These are phyloP conservation scores for Floccularia luteovirens DNA, from an alignment of 768 basidiomycete species.

Conservation along the genomic window DNA sequence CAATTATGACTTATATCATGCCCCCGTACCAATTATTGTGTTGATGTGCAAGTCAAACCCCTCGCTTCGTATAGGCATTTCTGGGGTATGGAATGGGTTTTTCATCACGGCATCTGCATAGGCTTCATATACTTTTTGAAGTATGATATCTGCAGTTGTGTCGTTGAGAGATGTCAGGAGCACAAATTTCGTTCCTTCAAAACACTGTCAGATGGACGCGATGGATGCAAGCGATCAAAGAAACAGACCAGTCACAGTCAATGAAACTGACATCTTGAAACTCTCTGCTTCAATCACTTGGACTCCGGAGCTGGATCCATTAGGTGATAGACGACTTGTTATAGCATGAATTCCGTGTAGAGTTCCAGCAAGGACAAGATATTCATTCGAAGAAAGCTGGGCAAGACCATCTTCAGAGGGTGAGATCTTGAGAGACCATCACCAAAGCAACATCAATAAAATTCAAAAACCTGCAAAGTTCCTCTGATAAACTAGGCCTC, in stretches of 20 bases:
- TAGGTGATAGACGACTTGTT: constrained; percentile 84
- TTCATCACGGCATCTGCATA: constrained; percentile 98
- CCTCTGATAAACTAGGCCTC: constrained; percentile 90
- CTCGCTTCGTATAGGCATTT: constrained; percentile 95
- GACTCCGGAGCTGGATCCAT: constrained; percentile 74
- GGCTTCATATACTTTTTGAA: constrained; percentile 86
- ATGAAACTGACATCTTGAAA: constrained; percentile 88
- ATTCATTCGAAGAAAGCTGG: constrained; percentile 86
- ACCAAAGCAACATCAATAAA: too few species aligned
- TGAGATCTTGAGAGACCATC: too few species aligned
- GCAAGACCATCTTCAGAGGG: constrained; percentile 77
- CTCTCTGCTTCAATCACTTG: constrained; percentile 95
- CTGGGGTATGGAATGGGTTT: constrained; percentile 98
- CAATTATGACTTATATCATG: too few species aligned
- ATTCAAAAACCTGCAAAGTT: constrained; percentile 74
- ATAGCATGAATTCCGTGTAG: constrained; percentile 99
- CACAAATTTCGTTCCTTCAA: constrained; percentile 90
- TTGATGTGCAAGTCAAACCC: constrained; percentile 74
- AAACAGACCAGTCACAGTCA: constrained; percentile 79
- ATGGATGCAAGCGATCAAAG: not conserved
- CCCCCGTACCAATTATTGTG: constrained; percentile 44
- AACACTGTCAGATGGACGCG: constrained; percentile 1
- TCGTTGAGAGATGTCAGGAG: constrained; percentile 79
- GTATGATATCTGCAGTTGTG: constrained; percentile 53
- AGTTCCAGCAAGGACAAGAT: constrained; percentile 93